These are phyloP conservation scores for Xylaria scruposa DNA, from an alignment of 495 filamentous ascomycete species.

Conservation along the genomic window DNA sequence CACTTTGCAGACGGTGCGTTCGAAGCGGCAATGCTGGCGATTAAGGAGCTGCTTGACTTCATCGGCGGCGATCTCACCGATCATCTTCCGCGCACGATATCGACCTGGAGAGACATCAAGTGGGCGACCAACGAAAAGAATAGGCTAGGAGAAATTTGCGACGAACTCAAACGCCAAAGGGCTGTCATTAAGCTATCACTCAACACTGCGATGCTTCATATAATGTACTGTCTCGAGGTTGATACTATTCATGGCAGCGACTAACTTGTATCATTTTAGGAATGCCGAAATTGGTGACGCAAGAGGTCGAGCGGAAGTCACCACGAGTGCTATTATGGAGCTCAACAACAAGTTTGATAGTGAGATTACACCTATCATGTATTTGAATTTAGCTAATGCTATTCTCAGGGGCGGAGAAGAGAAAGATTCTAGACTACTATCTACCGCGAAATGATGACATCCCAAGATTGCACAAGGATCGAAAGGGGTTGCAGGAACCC, in stretches of 20 bases:
- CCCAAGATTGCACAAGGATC: neutral
- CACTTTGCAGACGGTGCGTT: neutral
- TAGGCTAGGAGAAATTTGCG: neutral
- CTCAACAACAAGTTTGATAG: neutral
- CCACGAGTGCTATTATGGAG: neutral
- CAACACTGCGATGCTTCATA: neutral
- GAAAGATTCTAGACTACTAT: neutral
- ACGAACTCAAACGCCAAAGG: neutral
- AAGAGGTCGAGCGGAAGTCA: neutral
- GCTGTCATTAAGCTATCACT: neutral
- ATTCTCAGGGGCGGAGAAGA: neutral
- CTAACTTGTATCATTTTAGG: neutral
- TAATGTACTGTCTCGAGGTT: neutral
- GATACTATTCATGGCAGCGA: neutral
- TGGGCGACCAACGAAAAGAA: neutral
- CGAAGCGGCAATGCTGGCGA: neutral
- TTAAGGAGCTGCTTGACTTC: neutral
- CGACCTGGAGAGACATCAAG: neutral
- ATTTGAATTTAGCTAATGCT: neutral
- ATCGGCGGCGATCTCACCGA: neutral
- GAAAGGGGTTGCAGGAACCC: slow-evolving; percentile 31
- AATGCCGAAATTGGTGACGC: neutral
- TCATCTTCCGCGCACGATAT: neutral
- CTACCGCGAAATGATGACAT: neutral
- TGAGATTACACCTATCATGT: neutral